phyloP scores from a whole-genome alignment of 192 early-diverging fungal species.

The Rhizophagus clarus region DNA sequence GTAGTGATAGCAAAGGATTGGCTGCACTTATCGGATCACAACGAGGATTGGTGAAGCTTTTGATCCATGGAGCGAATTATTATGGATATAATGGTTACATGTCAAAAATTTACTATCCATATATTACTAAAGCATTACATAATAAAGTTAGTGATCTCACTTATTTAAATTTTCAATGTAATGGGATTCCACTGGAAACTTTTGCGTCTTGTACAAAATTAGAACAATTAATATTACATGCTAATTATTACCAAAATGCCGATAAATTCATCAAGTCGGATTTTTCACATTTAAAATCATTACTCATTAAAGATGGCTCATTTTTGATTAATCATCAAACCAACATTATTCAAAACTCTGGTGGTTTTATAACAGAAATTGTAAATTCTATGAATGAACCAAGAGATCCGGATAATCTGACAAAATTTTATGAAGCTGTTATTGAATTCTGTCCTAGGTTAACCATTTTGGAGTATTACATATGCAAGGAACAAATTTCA shows the following conservation, averaged over 20 bases:
- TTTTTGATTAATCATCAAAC: background rate
- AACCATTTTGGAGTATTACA: background rate
- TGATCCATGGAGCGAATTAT: background rate
- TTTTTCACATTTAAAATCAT: background rate
- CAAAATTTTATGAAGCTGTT: background rate
- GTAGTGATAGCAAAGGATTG: background rate
- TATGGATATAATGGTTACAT: background rate
- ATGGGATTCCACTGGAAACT: background rate
- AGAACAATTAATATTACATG: background rate
- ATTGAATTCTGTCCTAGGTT: background rate
- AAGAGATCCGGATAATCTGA: background rate
- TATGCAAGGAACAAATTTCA: background rate
- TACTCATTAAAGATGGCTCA: background rate
- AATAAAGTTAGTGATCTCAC: background rate
- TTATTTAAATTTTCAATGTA: background rate
- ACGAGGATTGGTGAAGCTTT: background rate
- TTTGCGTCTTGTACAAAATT: background rate
- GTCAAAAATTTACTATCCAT: background rate
- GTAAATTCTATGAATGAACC: background rate
- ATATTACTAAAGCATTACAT: background rate
- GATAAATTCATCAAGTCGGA: background rate
- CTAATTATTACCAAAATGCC: background rate
- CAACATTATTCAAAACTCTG: background rate
- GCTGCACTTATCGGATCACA: background rate
- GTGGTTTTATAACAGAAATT: background rate